Percentiles rank a stretch among this genome's conserved stretches.
Conservation (phyloP, 768 basidiomycete species). For the Boletellus ananas region DNA sequence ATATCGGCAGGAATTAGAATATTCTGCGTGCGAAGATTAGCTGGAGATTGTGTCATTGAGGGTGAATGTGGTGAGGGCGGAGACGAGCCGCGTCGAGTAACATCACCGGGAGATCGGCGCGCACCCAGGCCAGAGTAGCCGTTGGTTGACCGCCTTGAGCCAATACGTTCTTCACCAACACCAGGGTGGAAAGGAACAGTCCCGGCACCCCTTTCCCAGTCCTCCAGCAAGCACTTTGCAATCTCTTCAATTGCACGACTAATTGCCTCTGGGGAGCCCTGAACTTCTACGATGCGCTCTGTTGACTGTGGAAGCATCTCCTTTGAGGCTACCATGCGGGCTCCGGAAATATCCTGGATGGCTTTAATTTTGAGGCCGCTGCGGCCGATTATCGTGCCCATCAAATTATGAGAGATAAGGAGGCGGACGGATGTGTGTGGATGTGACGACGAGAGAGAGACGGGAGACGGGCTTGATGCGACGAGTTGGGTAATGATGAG, state of each 20-base stretch:
- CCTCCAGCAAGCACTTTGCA: slow-evolving; percentile 90
- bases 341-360: slow-evolving; percentile 94
- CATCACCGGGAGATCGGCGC: slow-evolving; percentile 67
- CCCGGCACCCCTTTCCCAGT: slow-evolving; percentile 92
- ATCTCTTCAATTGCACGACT: slow-evolving; percentile 94
- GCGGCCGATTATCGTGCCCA: slow-evolving; percentile 98
- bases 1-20: slow-evolving; percentile 99
- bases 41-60: slow-evolving; percentile 52
- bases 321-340: slow-evolving; percentile 97
- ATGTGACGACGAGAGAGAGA: slow-evolving; percentile 62
- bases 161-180: slow-evolving; percentile 63
- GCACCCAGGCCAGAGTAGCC: slow-evolving; percentile 46
- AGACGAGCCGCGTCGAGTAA: slow-evolving; percentile 40
- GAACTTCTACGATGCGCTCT: slow-evolving; percentile 97
- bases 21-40: slow-evolving; percentile 95
- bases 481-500: slow-evolving; percentile 93
- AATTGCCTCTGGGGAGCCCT: slow-evolving; percentile 90
- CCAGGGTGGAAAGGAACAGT: slow-evolving; percentile 97
- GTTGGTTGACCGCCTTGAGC: slow-evolving; percentile 48
- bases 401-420: slow-evolving; percentile 97
- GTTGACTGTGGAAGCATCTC: slow-evolving; percentile 99
- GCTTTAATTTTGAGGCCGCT: slow-evolving; percentile 97
- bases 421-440: slow-evolving; percentile 88
- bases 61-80: slow-evolving; percentile 36
- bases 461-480: slow-evolving; percentile 67